Evolutionary conservation across 2,329 filamentous ascomycete species (phyloP).

Genomic region (Orbilia javanica): DNA sequence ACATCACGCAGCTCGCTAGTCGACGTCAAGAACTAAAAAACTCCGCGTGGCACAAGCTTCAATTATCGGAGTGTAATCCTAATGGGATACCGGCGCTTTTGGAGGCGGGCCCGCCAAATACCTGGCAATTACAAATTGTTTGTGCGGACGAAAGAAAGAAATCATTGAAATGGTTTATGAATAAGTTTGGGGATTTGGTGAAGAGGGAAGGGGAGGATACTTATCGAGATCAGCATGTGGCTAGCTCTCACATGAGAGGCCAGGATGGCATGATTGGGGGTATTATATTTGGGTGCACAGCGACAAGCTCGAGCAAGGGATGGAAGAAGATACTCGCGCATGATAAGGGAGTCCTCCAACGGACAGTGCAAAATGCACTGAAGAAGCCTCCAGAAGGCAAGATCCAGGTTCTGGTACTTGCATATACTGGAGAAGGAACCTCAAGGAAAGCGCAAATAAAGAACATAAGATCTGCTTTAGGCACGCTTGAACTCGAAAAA

Average conservation of each 20-base stretch:
- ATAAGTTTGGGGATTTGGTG: conserved; percentile 38
- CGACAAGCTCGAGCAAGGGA: conserved; percentile 29
- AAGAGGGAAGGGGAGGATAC: conserved; percentile 44
- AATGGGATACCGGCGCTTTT: conserved; percentile 44
- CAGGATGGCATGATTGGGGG: conserved; percentile 50
- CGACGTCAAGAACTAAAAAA: conserved; percentile 35
- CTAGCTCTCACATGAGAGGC: conserved; percentile 39
- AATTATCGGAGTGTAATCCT: conserved; percentile 40
- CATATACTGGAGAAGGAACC: conserved; percentile 24
- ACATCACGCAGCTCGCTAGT: conserved; percentile 37
- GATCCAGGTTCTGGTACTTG: conserved; percentile 39
- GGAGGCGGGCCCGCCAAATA: conserved; percentile 31
- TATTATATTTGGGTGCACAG: conserved; percentile 52
- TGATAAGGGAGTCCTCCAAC: conserved; percentile 42
- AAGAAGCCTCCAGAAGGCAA: conserved; percentile 36
- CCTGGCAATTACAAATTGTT: conserved; percentile 50
- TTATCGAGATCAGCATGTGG: conserved; percentile 50
- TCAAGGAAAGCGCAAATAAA: conserved; percentile 31
- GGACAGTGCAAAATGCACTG: conserved; percentile 45
- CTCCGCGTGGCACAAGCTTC: conserved; percentile 41
- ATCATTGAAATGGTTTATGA: conserved; percentile 53
- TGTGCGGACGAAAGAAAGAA: conserved; percentile 47
- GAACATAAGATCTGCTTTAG: conserved; percentile 29
- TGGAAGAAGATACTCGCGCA: conserved; percentile 35
- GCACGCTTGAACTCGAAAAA: conserved; percentile 31